Base-by-base conservation (phyloP, 345 rosid genomes). In the Citrus glauca region DNA sequence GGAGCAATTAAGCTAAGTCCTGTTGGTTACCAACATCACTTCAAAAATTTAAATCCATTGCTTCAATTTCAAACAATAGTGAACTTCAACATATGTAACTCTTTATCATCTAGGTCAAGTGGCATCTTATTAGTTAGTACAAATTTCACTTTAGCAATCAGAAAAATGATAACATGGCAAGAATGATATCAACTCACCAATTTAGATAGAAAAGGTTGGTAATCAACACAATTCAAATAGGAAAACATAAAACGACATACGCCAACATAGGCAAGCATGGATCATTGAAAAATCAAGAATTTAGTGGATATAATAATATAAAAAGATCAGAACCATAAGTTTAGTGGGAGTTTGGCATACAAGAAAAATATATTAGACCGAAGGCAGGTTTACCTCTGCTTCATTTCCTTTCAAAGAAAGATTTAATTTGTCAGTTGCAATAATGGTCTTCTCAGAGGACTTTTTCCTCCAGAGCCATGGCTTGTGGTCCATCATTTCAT, bases 401-500 rank as follows among this genome's bases (percentile, higher is more conserved):
- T 85, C 85, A 72, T 81, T 78, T 77, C 69, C 91, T 45, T 88
- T 85, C 11, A 75, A 67, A 11, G 86, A 79, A 28, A 71, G 76
- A 22, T 83, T 79, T 35, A 80, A 78, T 69, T 82, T 83, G 16
- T 84, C 91, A 45, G 86, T 55, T 27, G 87, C 77, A 63, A 67
- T 81, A 71, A 85, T 72, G 65, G 75, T 82, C 84, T 89, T 90
- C 85, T 91, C 98, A 2, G 83, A 61, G 9, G 95, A 85, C 86
- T 86, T 93, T 87, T 93, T 95, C 89, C 88, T 90, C 98, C 98
- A 90, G 71, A 88, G 88, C 98, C 98, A 91, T 32, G 90, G 71
- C 78, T 88, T 95, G 37, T 88, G 87, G 71, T 95, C 97, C 98
- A 94, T 94, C 38, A 19, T 62, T 73, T 66, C 79, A 76, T 70